Evolutionary conservation across 2,329 filamentous ascomycete genomes (phyloP), one percentile per base, ranked within the genome.

Genomic region (Exophiala calicioides): DNA sequence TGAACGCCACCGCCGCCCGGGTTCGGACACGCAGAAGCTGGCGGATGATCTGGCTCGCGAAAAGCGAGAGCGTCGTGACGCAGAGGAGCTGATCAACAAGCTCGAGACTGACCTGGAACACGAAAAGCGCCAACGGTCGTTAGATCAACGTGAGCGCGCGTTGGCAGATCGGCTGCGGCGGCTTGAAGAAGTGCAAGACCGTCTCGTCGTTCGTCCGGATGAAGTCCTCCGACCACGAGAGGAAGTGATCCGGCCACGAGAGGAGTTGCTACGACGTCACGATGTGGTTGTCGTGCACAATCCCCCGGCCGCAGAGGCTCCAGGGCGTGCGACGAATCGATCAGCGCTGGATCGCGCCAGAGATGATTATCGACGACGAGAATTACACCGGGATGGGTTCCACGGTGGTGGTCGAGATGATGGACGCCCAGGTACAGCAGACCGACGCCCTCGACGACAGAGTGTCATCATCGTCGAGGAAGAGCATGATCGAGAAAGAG

Each of bases 241-340:
- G 6, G 43, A 54, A 15, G 12, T 31, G 5, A 36, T 44, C 26
- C 50, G 30, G 12, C 47, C 40, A 8, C 37, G 41, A 20, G 45
- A 47, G 6, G n/a, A n/a, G n/a, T n/a, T n/a, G n/a, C n/a, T n/a
- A n/a, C n/a, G n/a, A n/a, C 45, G 36, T 13, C 37, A 46, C 6
- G 52, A 52, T 21, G 44, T 52, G 18, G 50, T 56, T 13, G 43
- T 57, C 16, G 43, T 48, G 6, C 54, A 54, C 16, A 50, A 48
- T 20, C 37, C 45, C 18, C 30, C 36, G 19, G 19, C 33, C 3
- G 26, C 15, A n/a, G n/a, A n/a, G 29, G 24, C 31, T 10, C 31
- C 29, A n/a, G 5, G n/a, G 16, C 32, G 30, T 20, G 41, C 32
- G n/a, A 3, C 33, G 13, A 23, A 31, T 10, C 33, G 44, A 7